These are phyloP conservation scores for Dictyophora rubrovolvata DNA, from an alignment of 768 basidiomycete species.

Conservation along the genomic window DNA sequence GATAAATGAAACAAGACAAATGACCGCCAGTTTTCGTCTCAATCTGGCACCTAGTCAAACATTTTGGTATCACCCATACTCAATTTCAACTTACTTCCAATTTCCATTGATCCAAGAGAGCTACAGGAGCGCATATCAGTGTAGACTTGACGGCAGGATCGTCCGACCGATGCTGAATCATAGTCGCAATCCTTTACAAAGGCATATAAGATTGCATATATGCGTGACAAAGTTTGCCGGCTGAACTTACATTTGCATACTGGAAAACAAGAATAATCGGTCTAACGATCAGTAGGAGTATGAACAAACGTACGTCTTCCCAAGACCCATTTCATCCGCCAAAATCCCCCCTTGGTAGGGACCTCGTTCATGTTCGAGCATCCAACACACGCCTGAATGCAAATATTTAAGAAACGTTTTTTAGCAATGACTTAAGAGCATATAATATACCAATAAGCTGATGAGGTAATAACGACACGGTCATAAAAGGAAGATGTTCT, in stretches of 20 bases:
- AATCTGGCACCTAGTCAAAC: conserved; percentile 18
- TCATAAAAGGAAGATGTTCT: conserved; percentile 47
- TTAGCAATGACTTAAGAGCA: background rate
- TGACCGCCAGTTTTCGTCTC: conserved; percentile 43
- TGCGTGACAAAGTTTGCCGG: background rate
- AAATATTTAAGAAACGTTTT: background rate
- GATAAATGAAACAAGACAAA: conserved; percentile 49
- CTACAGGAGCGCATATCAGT: conserved; percentile 56
- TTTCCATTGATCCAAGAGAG: conserved; percentile 60
- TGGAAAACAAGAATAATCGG: conserved; percentile 6
- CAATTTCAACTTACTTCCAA: conserved; percentile 29
- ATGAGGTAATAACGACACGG: conserved; percentile 55
- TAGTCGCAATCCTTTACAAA: conserved; percentile 46
- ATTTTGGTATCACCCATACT: background rate
- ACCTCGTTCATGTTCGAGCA: conserved; percentile 40
- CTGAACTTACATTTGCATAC: conserved; percentile 19
- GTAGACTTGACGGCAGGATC: conserved; percentile 50
- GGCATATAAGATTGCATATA: background rate
- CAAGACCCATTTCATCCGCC: conserved; percentile 49
- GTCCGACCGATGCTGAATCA: conserved; percentile 41
- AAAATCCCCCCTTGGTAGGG: conserved; percentile 35
- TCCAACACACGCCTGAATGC: conserved; percentile 42
- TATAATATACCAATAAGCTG: conserved; percentile 39
- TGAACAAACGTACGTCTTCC: conserved; percentile 30
- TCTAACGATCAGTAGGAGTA: background rate